Percentiles rank a stretch among this genome's conserved stretches.
These are phyloP conservation scores for Xenosphaeropsis pyriputrescens DNA, from an alignment of 2,329 filamentous ascomycete species.

Conservation along the genomic window DNA sequence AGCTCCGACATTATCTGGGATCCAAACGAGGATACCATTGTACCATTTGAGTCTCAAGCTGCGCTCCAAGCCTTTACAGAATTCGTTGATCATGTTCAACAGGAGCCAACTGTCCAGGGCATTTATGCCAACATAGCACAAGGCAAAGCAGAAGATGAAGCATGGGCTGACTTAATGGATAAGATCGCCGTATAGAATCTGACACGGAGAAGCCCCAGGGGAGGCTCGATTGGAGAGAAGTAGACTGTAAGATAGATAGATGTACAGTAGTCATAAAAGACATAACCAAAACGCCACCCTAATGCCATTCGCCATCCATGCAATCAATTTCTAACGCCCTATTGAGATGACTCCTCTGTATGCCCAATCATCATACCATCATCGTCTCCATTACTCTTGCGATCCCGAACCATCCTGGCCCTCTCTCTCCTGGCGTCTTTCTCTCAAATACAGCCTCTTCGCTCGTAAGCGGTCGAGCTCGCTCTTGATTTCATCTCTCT, in stretches of 20 bases:
- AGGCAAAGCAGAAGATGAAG: constrained; percentile 33
- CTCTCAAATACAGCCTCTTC: constrained; percentile 18
- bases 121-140: constrained; percentile 58
- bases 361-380: background rate
- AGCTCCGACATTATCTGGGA: constrained; percentile 75
- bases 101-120: constrained; percentile 60
- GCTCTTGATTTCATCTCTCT: constrained; percentile 66
- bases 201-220: constrained; percentile 20
- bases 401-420: background rate
- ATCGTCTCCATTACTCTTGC: background rate
- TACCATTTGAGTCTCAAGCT: constrained; percentile 41
- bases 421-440: constrained; percentile 16
- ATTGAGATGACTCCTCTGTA: background rate
- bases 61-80: constrained; percentile 40
- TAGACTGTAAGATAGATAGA: constrained; percentile 5
- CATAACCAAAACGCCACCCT: too few species aligned
- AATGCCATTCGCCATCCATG: constrained; percentile 9
- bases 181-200: constrained; percentile 27
- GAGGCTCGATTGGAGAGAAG: background rate
- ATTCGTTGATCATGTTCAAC: constrained; percentile 45
- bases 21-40: constrained; percentile 65
- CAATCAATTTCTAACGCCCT: constrained; percentile 1
- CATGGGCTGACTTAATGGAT: constrained; percentile 37
- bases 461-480: constrained; percentile 31
- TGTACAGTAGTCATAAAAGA: constrained; percentile 3